These are phyloP conservation scores for Nepenthes mirabilis DNA, from an alignment of 148 eudicot genomes.

Conservation along the genomic window DNA sequence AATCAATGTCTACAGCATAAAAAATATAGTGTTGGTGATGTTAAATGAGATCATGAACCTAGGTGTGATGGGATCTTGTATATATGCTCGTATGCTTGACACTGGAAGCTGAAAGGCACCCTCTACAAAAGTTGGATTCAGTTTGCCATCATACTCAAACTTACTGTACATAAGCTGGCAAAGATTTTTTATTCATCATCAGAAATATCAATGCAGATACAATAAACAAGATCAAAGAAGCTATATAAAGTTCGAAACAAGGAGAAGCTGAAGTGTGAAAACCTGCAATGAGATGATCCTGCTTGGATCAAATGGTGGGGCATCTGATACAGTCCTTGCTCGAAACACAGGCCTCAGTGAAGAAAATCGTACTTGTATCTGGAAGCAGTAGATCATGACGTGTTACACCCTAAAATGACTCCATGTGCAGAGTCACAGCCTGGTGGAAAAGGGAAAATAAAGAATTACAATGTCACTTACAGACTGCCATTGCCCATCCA, in stretches of 20 bases:
- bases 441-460: too few species aligned
- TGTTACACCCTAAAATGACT: neutral
- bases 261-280: neutral
- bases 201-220: neutral
- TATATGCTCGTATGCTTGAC: constrained; percentile 67
- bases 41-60: constrained; percentile 27
- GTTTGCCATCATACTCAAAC: constrained; percentile 87
- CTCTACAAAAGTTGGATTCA: constrained; percentile 85
- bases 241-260: neutral
- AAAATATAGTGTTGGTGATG: neutral
- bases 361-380: constrained; percentile 70
- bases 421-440: too few species aligned
- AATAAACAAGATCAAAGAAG: neutral
- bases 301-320: constrained; percentile 70
- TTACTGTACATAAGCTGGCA: constrained; percentile 96
- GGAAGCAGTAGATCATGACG: constrained; percentile 7
- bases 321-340: constrained; percentile 69
- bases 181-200: constrained; percentile 3
- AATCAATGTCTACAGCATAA: neutral
- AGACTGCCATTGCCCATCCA: constrained; percentile 94
- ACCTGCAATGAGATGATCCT: constrained; percentile 74
- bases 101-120: constrained; percentile 92
- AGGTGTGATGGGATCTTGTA: constrained; percentile 72
- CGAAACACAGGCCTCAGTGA: constrained; percentile 81
- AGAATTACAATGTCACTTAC: constrained; percentile 24